Evolutionary conservation across 78 protist species (phyloP), one percentile per base, ranked within the genome.

Genomic region (Emiliania huxleyi): DNA sequence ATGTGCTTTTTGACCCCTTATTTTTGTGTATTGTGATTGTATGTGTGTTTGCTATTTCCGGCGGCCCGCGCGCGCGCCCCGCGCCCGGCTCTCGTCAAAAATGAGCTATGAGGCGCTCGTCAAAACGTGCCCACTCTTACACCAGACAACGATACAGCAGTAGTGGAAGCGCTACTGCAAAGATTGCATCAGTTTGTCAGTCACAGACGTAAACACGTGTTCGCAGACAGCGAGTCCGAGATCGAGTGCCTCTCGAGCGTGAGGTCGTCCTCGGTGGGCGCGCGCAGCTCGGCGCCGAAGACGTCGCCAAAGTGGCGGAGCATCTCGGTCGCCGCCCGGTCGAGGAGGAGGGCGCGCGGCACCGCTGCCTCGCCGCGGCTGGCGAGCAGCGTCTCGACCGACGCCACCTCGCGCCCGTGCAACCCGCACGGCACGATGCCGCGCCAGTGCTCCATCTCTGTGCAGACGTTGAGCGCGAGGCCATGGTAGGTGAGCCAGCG

Each of bases 381-480:
- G 42, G 18, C 42, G 3, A 29, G 42, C 19, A n/a, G 42, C 81
- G 12, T 71, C 81, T 71, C 40, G 33, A 85, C 0, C 1, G 48
- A 37, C 15, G 45, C 40, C 33, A 69, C 93, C 18, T 45, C 40
- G 3, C 73, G 77, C 40, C 43, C 93, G 18, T 19, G 5, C 52
- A 91, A 37, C 12, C 93, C 93, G 43, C 93, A 91, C n/a, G 93
- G 93, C 88, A 91, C 93, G 22, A 91, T 91, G 49, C 48, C 83
- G 37, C 22, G 40, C 11, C 55, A 91, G 8, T 56, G 56, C 25
- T 21, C 5, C 22, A 45, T 45, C 5, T 49, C 89, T 19, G 89
- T 0, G 48, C n/a, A 0, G 12, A 79, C 88, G 25, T 91, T 91
- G 55, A 91, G 89, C 5, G 93, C 87, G 38, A 49, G 84, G 21